These are phyloP conservation scores for Spiraea crenata DNA, from an alignment of 331 rosid genomes.

Conservation along the genomic window DNA sequence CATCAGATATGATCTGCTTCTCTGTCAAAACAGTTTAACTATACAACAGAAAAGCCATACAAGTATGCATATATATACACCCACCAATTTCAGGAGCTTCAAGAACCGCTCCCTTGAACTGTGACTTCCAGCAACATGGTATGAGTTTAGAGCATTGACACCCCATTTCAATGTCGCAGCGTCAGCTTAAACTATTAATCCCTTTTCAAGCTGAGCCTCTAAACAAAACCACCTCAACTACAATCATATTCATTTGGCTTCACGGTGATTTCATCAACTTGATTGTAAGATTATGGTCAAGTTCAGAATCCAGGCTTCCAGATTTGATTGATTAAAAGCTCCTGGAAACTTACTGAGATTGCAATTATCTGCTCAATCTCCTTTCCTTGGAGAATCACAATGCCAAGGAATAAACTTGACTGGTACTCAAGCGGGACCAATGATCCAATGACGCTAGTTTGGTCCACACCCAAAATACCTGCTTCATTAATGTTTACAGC, in stretches of 20 bases:
- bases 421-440: slow-evolving; percentile 6
- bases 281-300: neutral
- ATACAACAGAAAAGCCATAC: neutral
- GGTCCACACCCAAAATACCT: neutral
- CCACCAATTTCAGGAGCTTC: slow-evolving; percentile 69
- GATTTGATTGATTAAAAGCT: slow-evolving; percentile 15
- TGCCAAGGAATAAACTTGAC: slow-evolving; percentile 1
- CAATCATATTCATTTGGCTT: slow-evolving; percentile 25
- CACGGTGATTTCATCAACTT: slow-evolving; percentile 31
- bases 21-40: neutral
- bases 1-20: slow-evolving; percentile 14
- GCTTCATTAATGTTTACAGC: neutral
- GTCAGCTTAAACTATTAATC: slow-evolving; percentile 16
- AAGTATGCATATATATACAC: slow-evolving; percentile 16
- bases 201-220: slow-evolving; percentile 24
- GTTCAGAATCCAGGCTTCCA: too few relatives aligned
- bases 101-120: slow-evolving; percentile 69
- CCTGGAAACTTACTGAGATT: slow-evolving; percentile 10
- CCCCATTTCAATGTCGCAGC: slow-evolving; percentile 52
- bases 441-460: slow-evolving; percentile 15
- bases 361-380: neutral
- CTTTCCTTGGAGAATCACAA: slow-evolving; percentile 29
- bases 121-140: slow-evolving; percentile 72
- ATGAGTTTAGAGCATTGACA: slow-evolving; percentile 60
- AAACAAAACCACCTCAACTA: slow-evolving; percentile 27